phyloP scores from a whole-genome alignment of 441 rosid genomes.

The Melastoma candidum region DNA sequence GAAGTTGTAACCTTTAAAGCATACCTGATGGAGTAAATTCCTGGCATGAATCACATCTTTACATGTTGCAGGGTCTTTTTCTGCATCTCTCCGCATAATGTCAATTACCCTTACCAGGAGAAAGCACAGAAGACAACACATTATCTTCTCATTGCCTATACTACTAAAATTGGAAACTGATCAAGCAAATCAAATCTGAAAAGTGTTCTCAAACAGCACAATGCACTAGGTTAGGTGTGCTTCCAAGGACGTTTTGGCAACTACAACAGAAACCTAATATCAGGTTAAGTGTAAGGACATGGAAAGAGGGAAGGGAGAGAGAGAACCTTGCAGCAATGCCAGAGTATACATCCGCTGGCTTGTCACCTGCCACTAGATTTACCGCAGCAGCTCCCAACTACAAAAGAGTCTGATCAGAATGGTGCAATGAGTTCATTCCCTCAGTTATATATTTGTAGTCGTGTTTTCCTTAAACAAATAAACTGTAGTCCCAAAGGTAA shows the following conservation, averaged over 20 bases:
- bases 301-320: constrained; percentile 10
- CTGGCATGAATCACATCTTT: constrained; percentile 53
- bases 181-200: neutral
- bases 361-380: constrained; percentile 77
- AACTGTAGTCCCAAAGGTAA: no score
- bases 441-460: no score
- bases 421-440: no score
- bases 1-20: neutral
- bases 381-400: constrained; percentile 99
- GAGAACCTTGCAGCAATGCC: constrained; percentile 80
- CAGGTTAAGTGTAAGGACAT: no score
- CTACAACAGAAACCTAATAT: neutral
- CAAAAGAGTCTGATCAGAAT: neutral
- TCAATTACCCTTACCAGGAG: constrained; percentile 60
- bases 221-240: constrained; percentile 1
- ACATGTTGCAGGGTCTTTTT: constrained; percentile 50
- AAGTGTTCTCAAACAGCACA: neutral
- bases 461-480: no score
- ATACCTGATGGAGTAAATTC: constrained; percentile 72
- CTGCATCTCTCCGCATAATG: constrained; percentile 68
- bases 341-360: constrained; percentile 95
- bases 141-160: neutral
- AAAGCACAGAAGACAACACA: neutral
- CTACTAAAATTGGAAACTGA: neutral
- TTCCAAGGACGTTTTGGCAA: neutral